Conservation (phyloP, 345 rosid species). For the Salix caprea region DNA sequence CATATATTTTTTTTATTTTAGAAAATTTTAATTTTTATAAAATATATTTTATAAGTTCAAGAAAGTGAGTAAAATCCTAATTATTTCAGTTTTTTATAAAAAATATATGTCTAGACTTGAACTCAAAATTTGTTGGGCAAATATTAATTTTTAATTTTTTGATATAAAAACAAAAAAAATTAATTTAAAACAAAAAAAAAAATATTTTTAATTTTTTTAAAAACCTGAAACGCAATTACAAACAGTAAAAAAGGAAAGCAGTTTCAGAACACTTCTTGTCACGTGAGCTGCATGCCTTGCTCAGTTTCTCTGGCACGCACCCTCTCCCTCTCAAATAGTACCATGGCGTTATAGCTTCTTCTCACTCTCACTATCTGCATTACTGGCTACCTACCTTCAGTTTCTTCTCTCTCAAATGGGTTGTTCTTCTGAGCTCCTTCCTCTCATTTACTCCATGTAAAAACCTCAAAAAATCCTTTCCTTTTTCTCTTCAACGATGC, state of each 20-base stretch:
- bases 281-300: constrained; percentile 49
- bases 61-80: too few species aligned
- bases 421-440: background rate
- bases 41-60: too few species aligned
- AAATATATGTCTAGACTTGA: too few species aligned
- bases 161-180: too few species aligned
- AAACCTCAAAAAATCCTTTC: background rate
- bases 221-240: too few species aligned
- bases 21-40: too few species aligned
- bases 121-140: too few species aligned
- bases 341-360: constrained; percentile 38
- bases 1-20: too few species aligned
- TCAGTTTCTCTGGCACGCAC: constrained; percentile 16
- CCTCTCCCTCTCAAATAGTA: background rate
- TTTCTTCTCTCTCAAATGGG: constrained; percentile 5
- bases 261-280: constrained; percentile 36
- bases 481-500: background rate
- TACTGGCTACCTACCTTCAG: background rate
- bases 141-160: too few species aligned
- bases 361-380: background rate
- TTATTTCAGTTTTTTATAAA: too few species aligned
- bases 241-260: constrained; percentile 8
- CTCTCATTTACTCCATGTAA: background rate
- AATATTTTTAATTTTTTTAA: too few species aligned
- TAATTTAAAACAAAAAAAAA: too few species aligned